Evolutionary conservation across 176 grass and related monocot genomes (phyloP), one percentile per base, ranked within the genome.

Genomic region (Musa beccarii): DNA sequence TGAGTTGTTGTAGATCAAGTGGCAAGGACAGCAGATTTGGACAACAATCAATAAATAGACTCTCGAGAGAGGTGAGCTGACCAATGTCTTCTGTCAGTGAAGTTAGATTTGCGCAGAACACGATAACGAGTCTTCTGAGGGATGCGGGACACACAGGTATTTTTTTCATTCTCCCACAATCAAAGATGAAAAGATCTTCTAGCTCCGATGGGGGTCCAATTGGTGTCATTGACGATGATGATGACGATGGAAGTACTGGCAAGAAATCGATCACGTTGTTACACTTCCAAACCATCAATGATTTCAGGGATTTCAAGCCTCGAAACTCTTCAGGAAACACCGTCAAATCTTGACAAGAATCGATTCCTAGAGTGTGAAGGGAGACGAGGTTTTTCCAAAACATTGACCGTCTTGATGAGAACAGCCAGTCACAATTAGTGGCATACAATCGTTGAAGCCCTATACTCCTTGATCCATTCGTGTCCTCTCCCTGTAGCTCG

Each of bases 321-420:
- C 1, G 56, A 15, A 59, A 4, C 56, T 16, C 56, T 2, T 59
- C 56, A 59, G 19, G 19, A 3, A 59, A 15, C 4, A 3, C 2
- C 2, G 0, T 19, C 9, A 13, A 2, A 59, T 13, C 13, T 59
- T n/a, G 16, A 19, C 56, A 59, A 13, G 2, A 13, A 15, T 0
- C 3, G 2, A 59, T 59, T 15, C 0, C 0, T 0, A 59, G 56
- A 19, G 2, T 0, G 3, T 2, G 1, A 19, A 59, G 0, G 4
- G 56, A 59, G 1, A 19, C 8, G 16, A 59, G 14, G 56, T 15
- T 16, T 59, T 19, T 59, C 56, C 56, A 59, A 59, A 59, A 19
- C 19, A 13, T 19, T 3, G 11, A 59, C 1, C 26, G 26, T 2
- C 26, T 28, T 28, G 26, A 28, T 28, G 26, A 28, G 26, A 28